A percentile compares a stretch with the other conserved stretches of the same genome.
Conservation (phyloP, 169 alveolate species). For the Cryptosporidium bovis region DNA sequence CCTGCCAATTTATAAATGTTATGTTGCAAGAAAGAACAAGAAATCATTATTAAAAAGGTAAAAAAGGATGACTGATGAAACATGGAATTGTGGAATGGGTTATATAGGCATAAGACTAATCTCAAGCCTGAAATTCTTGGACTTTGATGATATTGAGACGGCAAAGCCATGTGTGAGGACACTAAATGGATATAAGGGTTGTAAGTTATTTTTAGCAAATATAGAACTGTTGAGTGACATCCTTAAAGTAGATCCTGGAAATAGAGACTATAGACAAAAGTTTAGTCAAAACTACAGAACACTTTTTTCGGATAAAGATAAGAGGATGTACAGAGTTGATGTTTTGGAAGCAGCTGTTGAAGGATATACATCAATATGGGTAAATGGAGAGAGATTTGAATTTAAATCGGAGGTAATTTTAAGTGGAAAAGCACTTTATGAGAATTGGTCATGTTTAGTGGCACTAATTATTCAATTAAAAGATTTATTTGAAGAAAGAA, state of each 20-base stretch:
- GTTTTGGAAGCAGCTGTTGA: slow-evolving; percentile 70
- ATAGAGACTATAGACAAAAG: slow-evolving; percentile 19
- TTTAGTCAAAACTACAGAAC: slow-evolving; percentile 60
- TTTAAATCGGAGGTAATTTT: slow-evolving; percentile 30
- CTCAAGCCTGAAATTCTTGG: slow-evolving; percentile 35
- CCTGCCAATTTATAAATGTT: neutral
- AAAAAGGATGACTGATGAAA: neutral
- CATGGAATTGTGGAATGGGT: slow-evolving; percentile 25
- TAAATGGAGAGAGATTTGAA: slow-evolving; percentile 66
- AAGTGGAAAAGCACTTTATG: slow-evolving; percentile 33
- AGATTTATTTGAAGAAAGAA: slow-evolving; percentile 15
- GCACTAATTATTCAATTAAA: slow-evolving; percentile 40
- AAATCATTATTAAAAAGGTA: neutral
- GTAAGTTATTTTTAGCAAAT: slow-evolving; percentile 54
- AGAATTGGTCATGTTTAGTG: slow-evolving; percentile 47
- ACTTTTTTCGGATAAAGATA: slow-evolving; percentile 36
- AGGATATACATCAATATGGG: slow-evolving; percentile 73
- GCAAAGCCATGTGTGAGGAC: slow-evolving; percentile 68
- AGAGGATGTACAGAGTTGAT: slow-evolving; percentile 66
- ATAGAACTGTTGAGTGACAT: slow-evolving; percentile 52
- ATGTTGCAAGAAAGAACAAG: neutral
- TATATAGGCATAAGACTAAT: slow-evolving; percentile 44
- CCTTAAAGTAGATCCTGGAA: slow-evolving; percentile 19
- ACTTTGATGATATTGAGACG: slow-evolving; percentile 59
- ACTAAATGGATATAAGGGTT: slow-evolving; percentile 49